A percentile compares a stretch with the other conserved stretches of the same genome.
These are phyloP conservation scores for Omphalea diandra DNA, from an alignment of 441 rosid genomes.

Conservation along the genomic window DNA sequence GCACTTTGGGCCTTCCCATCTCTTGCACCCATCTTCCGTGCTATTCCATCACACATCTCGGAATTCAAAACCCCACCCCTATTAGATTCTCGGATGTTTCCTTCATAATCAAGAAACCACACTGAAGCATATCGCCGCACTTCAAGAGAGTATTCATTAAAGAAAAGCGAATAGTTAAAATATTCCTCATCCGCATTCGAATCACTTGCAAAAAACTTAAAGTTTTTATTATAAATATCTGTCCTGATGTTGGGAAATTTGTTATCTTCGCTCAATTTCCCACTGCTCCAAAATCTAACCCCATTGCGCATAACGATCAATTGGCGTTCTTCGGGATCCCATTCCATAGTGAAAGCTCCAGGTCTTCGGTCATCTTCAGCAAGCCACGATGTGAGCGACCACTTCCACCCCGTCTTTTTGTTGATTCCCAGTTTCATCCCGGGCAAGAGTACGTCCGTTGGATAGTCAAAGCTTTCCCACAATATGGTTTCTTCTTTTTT, in stretches of 20 bases:
- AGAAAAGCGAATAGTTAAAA: neutral
- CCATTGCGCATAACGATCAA: conserved; percentile 16
- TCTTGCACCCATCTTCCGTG: conserved; percentile 2
- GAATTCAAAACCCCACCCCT: neutral
- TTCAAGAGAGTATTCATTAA: neutral
- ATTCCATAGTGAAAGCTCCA: conserved; percentile 27
- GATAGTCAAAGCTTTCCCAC: conserved; percentile 41
- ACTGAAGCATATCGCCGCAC: neutral
- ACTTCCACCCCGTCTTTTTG: neutral
- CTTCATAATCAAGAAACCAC: conserved; percentile 6
- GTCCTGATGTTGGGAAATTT: no score
- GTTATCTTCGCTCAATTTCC: neutral
- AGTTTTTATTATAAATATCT: neutral
- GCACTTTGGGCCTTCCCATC: conserved; percentile 19
- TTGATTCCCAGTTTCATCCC: conserved; percentile 37
- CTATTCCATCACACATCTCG: conserved; percentile 12
- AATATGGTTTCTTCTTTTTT: neutral
- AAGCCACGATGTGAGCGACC: conserved; percentile 30
- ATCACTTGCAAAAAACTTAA: neutral
- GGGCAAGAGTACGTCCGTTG: conserved; percentile 36
- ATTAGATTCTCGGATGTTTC: neutral
- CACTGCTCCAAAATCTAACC: conserved; percentile 25
- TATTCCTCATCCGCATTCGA: conserved; percentile 6
- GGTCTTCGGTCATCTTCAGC: conserved; percentile 9
- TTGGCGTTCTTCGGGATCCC: conserved; percentile 12